phyloP scores from a whole-genome alignment of 2,329 filamentous ascomycete species.

The Fusarium sp. region DNA sequence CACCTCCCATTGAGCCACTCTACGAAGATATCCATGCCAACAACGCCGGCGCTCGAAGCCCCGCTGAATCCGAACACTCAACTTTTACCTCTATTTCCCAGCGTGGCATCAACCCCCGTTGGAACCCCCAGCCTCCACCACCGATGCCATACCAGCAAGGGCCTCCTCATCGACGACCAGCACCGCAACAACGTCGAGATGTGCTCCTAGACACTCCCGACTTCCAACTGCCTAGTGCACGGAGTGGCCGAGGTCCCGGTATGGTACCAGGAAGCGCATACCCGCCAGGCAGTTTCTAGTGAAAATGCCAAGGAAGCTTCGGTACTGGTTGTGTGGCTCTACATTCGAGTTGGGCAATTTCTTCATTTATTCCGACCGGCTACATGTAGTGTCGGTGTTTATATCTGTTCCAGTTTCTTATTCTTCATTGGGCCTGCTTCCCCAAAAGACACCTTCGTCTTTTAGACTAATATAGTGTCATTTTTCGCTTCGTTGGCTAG shows the following conservation, averaged over 20 bases:
- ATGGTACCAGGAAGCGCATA: conserved; percentile 69
- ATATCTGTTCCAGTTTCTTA: conserved; percentile 13
- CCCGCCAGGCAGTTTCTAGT: conserved; percentile 54
- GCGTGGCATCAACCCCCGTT: conserved; percentile 87
- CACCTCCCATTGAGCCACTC: conserved; percentile 55
- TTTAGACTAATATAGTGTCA: conserved; percentile 28
- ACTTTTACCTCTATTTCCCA: conserved; percentile 94
- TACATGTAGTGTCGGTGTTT: conserved; percentile 8
- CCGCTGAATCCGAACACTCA: conserved; percentile 81
- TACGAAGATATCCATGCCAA: conserved; percentile 73
- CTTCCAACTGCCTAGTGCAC: conserved; percentile 75
- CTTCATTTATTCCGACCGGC: conserved; percentile 7
- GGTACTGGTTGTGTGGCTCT: conserved; percentile 2
- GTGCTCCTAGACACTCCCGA: conserved; percentile 87
- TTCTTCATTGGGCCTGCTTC: conserved; percentile 8
- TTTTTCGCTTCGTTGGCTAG: conserved; percentile 8
- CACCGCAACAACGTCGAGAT: conserved; percentile 73
- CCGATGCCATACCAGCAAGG: conserved; percentile 59
- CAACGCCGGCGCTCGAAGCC: conserved; percentile 71
- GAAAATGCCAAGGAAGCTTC: conserved; percentile 17
- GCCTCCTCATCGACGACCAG: conserved; percentile 59
- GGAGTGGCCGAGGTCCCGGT: conserved; percentile 54
- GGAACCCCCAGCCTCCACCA: conserved; percentile 71
- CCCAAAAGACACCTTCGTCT: conserved; percentile 23
- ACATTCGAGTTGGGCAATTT: background rate